Conservation (phyloP, 2,329 filamentous ascomycete species). For the Pestalotiopsis sp. region DNA sequence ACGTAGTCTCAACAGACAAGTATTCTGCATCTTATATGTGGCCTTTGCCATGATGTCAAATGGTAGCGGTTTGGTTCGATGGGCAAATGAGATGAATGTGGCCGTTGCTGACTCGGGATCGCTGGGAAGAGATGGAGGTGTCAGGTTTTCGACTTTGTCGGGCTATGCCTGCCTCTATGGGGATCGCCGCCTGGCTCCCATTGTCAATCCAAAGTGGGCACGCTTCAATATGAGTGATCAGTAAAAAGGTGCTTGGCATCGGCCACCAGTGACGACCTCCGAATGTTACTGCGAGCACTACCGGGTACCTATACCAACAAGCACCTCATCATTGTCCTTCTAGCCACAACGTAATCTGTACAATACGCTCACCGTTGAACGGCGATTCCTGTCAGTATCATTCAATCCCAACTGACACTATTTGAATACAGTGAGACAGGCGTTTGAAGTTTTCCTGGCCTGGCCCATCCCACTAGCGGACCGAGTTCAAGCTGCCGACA, state of each 20-base stretch:
- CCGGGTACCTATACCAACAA: background rate
- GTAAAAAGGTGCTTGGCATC: background rate
- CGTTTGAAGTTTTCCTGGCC: background rate
- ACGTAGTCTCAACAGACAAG: background rate
- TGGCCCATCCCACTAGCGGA: background rate
- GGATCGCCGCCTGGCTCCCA: background rate
- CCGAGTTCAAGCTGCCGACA: background rate
- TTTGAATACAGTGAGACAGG: background rate
- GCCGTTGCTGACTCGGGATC: background rate
- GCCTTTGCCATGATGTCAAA: background rate
- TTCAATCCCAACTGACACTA: background rate
- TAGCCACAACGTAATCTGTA: background rate
- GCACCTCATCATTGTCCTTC: background rate
- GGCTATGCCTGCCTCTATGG: background rate
- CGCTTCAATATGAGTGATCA: slow-evolving; percentile 1
- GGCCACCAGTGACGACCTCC: background rate
- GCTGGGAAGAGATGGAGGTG: background rate
- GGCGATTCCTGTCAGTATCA: background rate
- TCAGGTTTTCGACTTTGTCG: background rate
- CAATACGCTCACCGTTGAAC: background rate
- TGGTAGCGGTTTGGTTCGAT: background rate
- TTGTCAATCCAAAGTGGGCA: slow-evolving; percentile 3
- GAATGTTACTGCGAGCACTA: background rate
- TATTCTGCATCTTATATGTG: background rate
- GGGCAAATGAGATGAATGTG: background rate